These are phyloP conservation scores for Sophora flavescens DNA, from an alignment of 306 rosid species.

Conservation along the genomic window DNA sequence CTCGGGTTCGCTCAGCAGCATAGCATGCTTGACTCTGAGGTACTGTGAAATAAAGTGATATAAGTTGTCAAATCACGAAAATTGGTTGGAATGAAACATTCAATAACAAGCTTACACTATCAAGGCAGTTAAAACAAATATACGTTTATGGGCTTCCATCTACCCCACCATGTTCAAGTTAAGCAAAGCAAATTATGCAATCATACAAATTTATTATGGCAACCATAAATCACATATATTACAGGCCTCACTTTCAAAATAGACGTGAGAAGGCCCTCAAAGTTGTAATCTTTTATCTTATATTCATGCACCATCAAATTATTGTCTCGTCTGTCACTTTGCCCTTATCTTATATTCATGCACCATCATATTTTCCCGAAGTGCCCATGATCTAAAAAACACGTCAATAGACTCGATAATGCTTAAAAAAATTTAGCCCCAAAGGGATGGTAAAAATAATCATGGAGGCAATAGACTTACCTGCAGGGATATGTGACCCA, in stretches of 20 bases:
- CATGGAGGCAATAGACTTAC: constrained; percentile 52
- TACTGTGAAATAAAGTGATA: constrained; percentile 55
- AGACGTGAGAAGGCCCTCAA: background rate
- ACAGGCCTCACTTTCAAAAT: background rate
- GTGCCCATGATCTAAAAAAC: background rate
- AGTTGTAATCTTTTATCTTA: background rate
- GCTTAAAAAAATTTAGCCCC: background rate
- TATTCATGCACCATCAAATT: constrained; percentile 1
- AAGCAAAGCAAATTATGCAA: background rate
- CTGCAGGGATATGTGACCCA: constrained; percentile 65
- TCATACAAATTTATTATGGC: background rate
- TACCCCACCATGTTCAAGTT: constrained; percentile 11
- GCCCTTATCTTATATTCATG: constrained; percentile 8
- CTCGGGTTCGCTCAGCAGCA: constrained; percentile 59
- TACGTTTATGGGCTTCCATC: background rate
- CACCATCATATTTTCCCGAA: background rate
- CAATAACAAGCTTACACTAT: background rate
- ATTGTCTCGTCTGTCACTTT: constrained; percentile 1
- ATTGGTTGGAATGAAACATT: constrained; percentile 4
- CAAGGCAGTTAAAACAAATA: constrained; percentile 18
- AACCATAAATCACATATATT: constrained; percentile 17
- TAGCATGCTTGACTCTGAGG: constrained; percentile 73
- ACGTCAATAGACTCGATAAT: constrained; percentile 7
- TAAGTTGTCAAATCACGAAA: constrained; percentile 1
- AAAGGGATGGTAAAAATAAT: background rate